These are phyloP conservation scores for Trichoderma pleuroti DNA, from an alignment of 2,329 filamentous ascomycete genomes.

Conservation along the genomic window DNA sequence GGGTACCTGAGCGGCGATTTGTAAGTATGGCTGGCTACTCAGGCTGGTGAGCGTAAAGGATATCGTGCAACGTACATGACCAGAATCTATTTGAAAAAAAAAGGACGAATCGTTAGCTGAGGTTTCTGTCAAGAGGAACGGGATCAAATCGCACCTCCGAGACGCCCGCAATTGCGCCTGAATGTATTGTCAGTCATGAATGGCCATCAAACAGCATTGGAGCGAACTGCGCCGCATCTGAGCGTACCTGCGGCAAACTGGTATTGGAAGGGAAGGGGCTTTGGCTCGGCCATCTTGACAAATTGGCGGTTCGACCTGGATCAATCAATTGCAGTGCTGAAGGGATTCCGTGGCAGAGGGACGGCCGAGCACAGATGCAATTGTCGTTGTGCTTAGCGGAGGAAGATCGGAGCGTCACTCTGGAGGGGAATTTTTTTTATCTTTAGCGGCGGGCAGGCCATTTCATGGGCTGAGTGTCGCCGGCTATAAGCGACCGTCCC, in stretches of 20 bases:
- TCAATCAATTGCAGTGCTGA: slow-evolving; percentile 7
- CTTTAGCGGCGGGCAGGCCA: slow-evolving; percentile 6
- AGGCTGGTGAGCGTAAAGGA: not conserved
- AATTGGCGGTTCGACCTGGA: not conserved
- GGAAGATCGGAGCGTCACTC: slow-evolving; percentile 18
- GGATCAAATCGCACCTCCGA: slow-evolving; percentile 66
- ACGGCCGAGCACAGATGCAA: slow-evolving; percentile 11
- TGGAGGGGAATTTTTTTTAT: slow-evolving; percentile 14
- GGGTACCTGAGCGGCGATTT: slow-evolving; percentile 70
- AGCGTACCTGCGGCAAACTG: slow-evolving; percentile 84
- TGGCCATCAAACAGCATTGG: not conserved
- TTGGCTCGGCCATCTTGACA: slow-evolving; percentile 59
- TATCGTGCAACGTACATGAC: slow-evolving; percentile 62
- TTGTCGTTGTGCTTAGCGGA: slow-evolving; percentile 14
- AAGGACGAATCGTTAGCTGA: not conserved
- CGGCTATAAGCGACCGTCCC: slow-evolving; percentile 19
- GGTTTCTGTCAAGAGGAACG: not conserved
- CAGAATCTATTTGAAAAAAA: slow-evolving; percentile 68
- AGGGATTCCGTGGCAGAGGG: slow-evolving; percentile 24
- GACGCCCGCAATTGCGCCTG: slow-evolving; percentile 91
- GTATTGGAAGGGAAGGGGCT: slow-evolving; percentile 87
- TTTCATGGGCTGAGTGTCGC: slow-evolving; percentile 6
- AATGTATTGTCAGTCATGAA: slow-evolving; percentile 16
- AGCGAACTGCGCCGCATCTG: slow-evolving; percentile 20
- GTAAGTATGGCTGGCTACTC: slow-evolving; percentile 11